Percentiles rank a stretch among this genome's conserved stretches.
Conservation (phyloP, 2,329 filamentous ascomycete species). For the Sclerotiophoma versabilis region DNA sequence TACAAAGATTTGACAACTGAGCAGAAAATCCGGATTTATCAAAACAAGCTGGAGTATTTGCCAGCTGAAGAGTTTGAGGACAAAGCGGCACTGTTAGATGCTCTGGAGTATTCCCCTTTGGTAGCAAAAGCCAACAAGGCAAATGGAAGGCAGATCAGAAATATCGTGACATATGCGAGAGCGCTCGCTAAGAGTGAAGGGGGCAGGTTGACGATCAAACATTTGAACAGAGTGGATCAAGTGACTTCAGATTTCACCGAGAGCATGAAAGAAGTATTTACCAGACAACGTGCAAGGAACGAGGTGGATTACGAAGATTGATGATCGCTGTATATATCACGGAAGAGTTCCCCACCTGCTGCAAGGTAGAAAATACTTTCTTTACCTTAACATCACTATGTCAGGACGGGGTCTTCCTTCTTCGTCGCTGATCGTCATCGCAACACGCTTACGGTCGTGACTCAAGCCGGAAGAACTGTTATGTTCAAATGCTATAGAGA, state of each 20-base stretch:
- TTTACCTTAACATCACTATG: no score
- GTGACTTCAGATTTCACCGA: slow-evolving; percentile 16
- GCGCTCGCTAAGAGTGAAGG: slow-evolving; percentile 21
- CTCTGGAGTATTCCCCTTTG: slow-evolving; percentile 33
- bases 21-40: slow-evolving; percentile 51
- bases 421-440: no score
- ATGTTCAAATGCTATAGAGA: no score
- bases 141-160: slow-evolving; percentile 53
- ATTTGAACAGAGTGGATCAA: slow-evolving; percentile 11
- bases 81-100: slow-evolving; percentile 38
- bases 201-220: slow-evolving; percentile 2
- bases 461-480: no score
- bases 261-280: slow-evolving; percentile 14
- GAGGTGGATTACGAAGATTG: background rate
- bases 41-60: slow-evolving; percentile 28
- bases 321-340: no score
- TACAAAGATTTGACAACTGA: slow-evolving; percentile 55
- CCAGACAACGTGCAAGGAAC: background rate
- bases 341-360: no score
- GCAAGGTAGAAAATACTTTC: no score
- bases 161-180: slow-evolving; percentile 30
- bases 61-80: slow-evolving; percentile 14
- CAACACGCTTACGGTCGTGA: no score
- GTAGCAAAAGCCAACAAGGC: slow-evolving; percentile 31
- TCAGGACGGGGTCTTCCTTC: no score